phyloP scores from a whole-genome alignment of 2,329 filamentous ascomycete genomes.

The Chaetomiaceae sp. region DNA sequence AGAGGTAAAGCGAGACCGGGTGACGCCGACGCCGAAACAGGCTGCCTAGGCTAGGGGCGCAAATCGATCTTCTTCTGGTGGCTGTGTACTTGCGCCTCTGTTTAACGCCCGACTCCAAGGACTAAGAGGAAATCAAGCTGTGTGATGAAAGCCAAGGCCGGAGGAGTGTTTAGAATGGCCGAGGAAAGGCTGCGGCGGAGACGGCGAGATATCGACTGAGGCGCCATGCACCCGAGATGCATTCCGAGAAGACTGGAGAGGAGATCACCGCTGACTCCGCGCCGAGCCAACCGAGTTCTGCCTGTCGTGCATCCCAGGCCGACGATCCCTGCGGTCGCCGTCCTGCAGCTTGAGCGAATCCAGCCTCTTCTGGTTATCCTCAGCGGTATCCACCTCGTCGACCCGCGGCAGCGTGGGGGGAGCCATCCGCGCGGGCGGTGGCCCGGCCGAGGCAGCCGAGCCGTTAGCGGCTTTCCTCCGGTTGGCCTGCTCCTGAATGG shows the following conservation, averaged over 20 bases:
- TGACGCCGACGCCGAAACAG: background rate
- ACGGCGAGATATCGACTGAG: too few relatives aligned
- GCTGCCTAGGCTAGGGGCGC: background rate
- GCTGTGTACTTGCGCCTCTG: background rate
- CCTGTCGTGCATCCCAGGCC: constrained; percentile 52
- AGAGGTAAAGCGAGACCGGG: background rate
- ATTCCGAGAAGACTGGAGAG: background rate
- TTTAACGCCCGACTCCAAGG: background rate
- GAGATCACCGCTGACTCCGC: constrained; percentile 46
- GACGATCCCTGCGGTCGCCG: constrained; percentile 57
- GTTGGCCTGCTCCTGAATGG: constrained; percentile 74
- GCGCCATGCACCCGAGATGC: too few relatives aligned
- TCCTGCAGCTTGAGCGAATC: constrained; percentile 90
- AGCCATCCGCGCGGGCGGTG: constrained; percentile 29
- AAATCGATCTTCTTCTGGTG: background rate
- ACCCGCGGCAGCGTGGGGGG: constrained; percentile 44
- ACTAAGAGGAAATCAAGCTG: background rate
- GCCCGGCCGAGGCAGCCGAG: constrained; percentile 32
- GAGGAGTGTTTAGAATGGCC: too few relatives aligned
- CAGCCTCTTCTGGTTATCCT: constrained; percentile 80
- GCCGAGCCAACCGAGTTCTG: constrained; percentile 55
- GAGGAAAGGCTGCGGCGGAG: too few relatives aligned
- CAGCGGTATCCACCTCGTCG: constrained; percentile 76
- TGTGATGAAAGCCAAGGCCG: too few relatives aligned
- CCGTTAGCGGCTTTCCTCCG: constrained; percentile 51